A percentile compares a stretch with the other conserved stretches of the same genome.
phyloP scores from a whole-genome alignment of 768 basidiomycete genomes.

The Rhodotorula taiwanensis region DNA sequence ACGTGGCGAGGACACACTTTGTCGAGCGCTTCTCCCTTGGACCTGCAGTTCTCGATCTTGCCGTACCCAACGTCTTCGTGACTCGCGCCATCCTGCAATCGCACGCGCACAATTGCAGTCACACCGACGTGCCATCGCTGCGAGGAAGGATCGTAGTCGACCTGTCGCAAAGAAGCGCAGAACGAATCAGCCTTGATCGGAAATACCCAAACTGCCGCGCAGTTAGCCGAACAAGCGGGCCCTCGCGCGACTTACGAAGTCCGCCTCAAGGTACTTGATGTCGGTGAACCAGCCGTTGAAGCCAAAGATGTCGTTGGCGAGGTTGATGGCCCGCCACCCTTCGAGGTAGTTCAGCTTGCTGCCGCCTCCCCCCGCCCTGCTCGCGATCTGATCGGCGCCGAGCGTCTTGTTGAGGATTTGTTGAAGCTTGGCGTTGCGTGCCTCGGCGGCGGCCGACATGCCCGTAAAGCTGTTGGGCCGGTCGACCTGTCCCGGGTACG shows the following conservation, averaged over 20 bases:
- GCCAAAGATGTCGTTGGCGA: constrained; percentile 97
- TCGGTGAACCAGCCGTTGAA: constrained; percentile 59
- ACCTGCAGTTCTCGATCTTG: constrained; percentile 70
- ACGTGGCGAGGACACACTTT: constrained; percentile 56
- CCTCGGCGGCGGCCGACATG: neutral
- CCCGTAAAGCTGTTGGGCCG: constrained; percentile 9
- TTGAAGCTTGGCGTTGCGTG: neutral
- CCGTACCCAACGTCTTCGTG: constrained; percentile 97
- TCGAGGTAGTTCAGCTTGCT: constrained; percentile 86
- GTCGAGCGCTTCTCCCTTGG: constrained; percentile 77
- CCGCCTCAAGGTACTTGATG: constrained; percentile 43
- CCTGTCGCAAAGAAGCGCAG: no score
- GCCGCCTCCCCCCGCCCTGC: constrained; percentile 72
- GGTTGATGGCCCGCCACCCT: constrained; percentile 95
- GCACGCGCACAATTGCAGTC: constrained; percentile 78
- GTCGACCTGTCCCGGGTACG: neutral
- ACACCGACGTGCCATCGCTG: constrained; percentile 63
- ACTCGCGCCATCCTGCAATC: constrained; percentile 73
- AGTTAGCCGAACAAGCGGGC: neutral
- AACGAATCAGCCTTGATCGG: no score
- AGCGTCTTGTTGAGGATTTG: constrained; percentile 68
- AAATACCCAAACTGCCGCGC: no score
- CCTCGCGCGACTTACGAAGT: constrained; percentile 43
- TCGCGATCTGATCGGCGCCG: constrained; percentile 88
- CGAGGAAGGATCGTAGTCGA: constrained; percentile 66